Evolutionary conservation across 345 rosid species (phyloP).

Genomic region (Durio zibethinus): DNA sequence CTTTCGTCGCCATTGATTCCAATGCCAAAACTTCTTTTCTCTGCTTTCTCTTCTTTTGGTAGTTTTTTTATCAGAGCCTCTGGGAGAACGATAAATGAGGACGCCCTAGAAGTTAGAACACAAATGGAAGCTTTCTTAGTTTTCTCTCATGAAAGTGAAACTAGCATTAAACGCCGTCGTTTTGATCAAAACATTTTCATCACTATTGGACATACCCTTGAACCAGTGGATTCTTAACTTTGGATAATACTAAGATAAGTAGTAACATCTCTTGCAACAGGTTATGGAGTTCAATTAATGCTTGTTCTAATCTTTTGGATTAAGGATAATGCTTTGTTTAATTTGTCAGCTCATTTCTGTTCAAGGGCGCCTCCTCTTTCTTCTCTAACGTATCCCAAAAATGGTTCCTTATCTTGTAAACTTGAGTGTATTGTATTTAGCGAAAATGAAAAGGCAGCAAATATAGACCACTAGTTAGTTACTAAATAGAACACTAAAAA

Average conservation of each 20-base stretch:
- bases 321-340: no score
- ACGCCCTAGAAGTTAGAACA: slow-evolving; percentile 19
- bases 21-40: neutral
- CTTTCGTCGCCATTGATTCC: slow-evolving; percentile 23
- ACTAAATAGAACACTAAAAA: neutral
- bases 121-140: neutral
- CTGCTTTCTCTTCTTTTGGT: neutral
- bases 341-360: no score
- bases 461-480: neutral
- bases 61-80: neutral
- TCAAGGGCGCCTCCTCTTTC: no score
- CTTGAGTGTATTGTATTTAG: no score
- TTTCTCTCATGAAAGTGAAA: neutral
- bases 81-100: neutral
- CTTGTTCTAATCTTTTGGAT: neutral
- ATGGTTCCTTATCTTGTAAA: no score
- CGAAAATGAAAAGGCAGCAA: neutral
- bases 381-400: no score
- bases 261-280: no score
- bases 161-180: neutral
- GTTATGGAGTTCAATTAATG: no score
- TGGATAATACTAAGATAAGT: no score
- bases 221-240: no score
- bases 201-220: neutral
- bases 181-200: neutral